Evolutionary conservation across 805 yeast genomes (phyloP).

Genomic region (Wickerhamiella slavikovae): DNA sequence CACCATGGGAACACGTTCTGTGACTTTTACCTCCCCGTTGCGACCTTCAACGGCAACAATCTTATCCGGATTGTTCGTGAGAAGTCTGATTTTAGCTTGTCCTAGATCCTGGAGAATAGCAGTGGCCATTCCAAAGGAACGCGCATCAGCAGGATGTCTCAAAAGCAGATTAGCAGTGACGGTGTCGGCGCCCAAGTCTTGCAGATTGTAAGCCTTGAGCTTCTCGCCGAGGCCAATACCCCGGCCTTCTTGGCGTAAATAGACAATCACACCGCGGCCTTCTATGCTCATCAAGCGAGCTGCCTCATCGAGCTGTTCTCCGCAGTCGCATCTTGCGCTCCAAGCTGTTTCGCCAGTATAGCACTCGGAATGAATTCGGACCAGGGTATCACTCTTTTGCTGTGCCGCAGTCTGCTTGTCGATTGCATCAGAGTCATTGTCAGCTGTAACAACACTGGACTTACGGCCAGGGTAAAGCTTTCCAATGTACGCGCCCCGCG

Average conservation of each 20-base stretch:
- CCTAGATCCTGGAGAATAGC: conserved; percentile 78
- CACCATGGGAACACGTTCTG: conserved; percentile 87
- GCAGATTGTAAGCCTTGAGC: conserved; percentile 86
- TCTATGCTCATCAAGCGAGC: conserved; percentile 74
- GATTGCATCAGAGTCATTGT: conserved; percentile 3
- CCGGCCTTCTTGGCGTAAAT: conserved; percentile 92
- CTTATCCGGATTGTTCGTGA: conserved; percentile 94
- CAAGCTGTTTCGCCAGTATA: conserved; percentile 99
- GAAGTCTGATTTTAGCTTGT: conserved; percentile 42
- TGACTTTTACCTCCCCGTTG: conserved; percentile 49
- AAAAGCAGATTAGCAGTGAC: conserved; percentile 85
- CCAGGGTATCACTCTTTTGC: conserved; percentile 24
- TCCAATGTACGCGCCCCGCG: conserved; percentile 95
- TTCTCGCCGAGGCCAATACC: conserved; percentile 98
- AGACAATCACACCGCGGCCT: conserved; percentile 88
- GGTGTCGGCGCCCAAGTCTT: conserved; percentile 96
- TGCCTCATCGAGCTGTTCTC: conserved; percentile 97
- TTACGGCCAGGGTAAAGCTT: conserved; percentile 67
- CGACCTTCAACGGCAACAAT: conserved; percentile 86
- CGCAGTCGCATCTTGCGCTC: conserved; percentile 98
- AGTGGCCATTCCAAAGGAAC: conserved; percentile 84
- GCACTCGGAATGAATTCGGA: conserved; percentile 89
- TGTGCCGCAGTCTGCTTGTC: not conserved
- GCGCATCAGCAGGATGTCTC: conserved; percentile 95
- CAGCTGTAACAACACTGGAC: conserved; percentile 1